phyloP scores from a whole-genome alignment of 2,329 filamentous ascomycete species.

The Aspergillus fructus region DNA sequence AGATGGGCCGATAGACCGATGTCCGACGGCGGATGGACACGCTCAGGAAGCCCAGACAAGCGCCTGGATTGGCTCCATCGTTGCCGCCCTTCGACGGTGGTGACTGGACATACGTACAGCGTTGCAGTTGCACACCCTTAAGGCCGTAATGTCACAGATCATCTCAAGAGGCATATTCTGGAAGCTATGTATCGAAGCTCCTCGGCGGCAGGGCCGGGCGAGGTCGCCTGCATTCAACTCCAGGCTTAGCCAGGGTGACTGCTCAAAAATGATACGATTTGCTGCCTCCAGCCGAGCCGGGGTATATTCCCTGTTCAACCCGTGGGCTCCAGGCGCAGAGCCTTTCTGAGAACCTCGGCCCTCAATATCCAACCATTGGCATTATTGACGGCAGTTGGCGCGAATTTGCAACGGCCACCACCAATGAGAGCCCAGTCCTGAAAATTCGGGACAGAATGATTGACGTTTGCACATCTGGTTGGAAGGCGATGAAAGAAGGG shows the following conservation, averaged over 20 bases:
- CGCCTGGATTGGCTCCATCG: neutral
- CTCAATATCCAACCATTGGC: neutral
- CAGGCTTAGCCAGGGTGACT: neutral
- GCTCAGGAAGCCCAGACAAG: neutral
- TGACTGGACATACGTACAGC: neutral
- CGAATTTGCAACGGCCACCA: neutral
- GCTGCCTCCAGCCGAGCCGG: neutral
- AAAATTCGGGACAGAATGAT: constrained; percentile 7
- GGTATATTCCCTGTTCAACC: neutral
- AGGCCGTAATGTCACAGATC: neutral
- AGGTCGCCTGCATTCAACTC: neutral
- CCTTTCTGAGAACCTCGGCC: neutral
- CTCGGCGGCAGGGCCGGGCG: neutral
- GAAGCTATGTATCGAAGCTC: constrained; percentile 7
- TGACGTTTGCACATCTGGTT: neutral
- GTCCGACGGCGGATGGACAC: too few relatives aligned
- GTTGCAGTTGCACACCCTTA: neutral
- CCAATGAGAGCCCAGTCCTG: constrained; percentile 9
- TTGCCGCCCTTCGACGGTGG: neutral
- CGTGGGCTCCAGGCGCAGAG: neutral
- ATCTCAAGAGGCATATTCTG: neutral
- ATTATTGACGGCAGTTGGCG: neutral
- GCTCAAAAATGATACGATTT: neutral
- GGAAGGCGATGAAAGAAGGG: neutral
- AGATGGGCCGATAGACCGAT: neutral